Base-by-base conservation (phyloP, 2,329 filamentous ascomycete species). In the Aspergillus tubingensis region DNA sequence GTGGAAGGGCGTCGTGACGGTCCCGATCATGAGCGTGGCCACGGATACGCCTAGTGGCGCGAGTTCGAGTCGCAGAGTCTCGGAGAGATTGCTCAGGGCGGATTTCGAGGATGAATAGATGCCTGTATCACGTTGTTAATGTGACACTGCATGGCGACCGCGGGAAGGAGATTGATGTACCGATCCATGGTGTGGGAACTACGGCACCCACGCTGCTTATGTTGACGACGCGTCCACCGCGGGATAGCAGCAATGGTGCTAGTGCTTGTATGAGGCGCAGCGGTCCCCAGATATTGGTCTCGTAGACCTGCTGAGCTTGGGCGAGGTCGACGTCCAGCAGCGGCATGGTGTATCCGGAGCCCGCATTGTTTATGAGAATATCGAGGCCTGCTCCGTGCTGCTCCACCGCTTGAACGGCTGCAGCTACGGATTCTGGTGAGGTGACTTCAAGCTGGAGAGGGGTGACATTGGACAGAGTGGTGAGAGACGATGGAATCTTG, bases 331-430 rank as follows among this genome's bases (percentile, higher is more conserved):
- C 47, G 53, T 75, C 71, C 30, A 68, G 21, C 19, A 73, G 41
- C 1, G 73, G 72, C 54, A 66, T 65, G n/a, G 48, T 63, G 57
- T 68, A 71, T 5, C 65, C 64, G 4, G 64, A 69, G 8, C 78
- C 78, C 1, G 77, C 76, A 65, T 79, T 79, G 58, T 79, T 79
- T 56, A 79, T 66, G 21, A 80, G 65, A 27, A 76, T 68, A 61
- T 79, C 72, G n/a, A 80, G 66, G 11, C 67, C 68, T 8, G 57
- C 59, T 8, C 68, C 67, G 48, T 60, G 54, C 3, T 60, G 60
- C 5, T 65, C 25, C 25, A 74, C 56, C 0, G 58, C 55, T 2
- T 65, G 21, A 5, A 65, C 63, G 15, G 65, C 60, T 2, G 63
- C 62, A 3, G 65, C 61, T 10, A 72, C 65, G 2, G 66, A 67